These are phyloP conservation scores for Kwoniella dejecticola DNA, from an alignment of 768 basidiomycete species.

Conservation along the genomic window DNA sequence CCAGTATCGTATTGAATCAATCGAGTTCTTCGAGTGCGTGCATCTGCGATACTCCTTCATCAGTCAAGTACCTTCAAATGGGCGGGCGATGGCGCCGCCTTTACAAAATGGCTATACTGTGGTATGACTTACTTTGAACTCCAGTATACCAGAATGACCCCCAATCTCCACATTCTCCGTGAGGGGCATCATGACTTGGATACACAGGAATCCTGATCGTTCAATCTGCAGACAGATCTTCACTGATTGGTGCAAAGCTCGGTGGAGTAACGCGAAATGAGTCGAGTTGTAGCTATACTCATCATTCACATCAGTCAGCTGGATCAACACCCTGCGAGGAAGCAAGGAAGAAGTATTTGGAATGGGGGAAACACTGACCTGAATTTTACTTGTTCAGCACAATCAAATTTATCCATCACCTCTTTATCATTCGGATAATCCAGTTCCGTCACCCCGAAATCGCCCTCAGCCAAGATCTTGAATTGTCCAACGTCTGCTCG, in stretches of 20 bases:
- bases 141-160: slow-evolving; percentile 70
- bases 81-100: too few species aligned
- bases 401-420: slow-evolving; percentile 88
- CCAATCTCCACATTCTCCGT: slow-evolving; percentile 56
- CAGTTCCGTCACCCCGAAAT: slow-evolving; percentile 90
- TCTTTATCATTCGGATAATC: slow-evolving; percentile 93
- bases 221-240: slow-evolving; percentile 90
- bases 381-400: slow-evolving; percentile 66
- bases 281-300: slow-evolving; percentile 72
- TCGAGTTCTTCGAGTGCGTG: slow-evolving; percentile 43
- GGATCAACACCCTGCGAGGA: too few species aligned
- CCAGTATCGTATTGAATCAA: background rate
- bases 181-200: slow-evolving; percentile 84
- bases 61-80: background rate
- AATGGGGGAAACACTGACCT: slow-evolving; percentile 63
- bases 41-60: slow-evolving; percentile 29
- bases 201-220: slow-evolving; percentile 73
- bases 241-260: slow-evolving; percentile 77
- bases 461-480: slow-evolving; percentile 75
- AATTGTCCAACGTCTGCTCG: slow-evolving; percentile 64
- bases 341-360: too few species aligned
- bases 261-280: slow-evolving; percentile 71
- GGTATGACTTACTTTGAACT: slow-evolving; percentile 71
- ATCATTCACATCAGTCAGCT: background rate
- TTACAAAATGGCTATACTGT: too few species aligned